These are phyloP conservation scores for Talaromyces sp. DNA, from an alignment of 2,329 filamentous ascomycete species.

Conservation along the genomic window DNA sequence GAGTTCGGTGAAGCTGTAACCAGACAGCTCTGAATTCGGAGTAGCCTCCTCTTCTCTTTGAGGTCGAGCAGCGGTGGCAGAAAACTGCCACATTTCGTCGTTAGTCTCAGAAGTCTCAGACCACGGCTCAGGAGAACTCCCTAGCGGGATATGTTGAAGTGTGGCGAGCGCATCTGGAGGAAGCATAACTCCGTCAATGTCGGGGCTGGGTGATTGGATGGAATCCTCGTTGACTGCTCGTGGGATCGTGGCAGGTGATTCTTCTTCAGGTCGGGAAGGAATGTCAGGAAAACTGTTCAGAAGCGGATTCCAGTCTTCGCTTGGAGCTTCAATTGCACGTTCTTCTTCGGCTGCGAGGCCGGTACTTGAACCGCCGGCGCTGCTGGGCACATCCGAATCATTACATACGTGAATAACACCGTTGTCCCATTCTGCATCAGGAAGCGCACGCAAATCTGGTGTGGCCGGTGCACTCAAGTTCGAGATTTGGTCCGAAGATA, in stretches of 20 bases:
- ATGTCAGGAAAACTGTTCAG: slow-evolving; percentile 37
- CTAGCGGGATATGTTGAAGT: slow-evolving; percentile 65
- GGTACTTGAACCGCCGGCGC: slow-evolving; percentile 19
- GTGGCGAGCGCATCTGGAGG: slow-evolving; percentile 77
- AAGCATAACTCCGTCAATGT: slow-evolving; percentile 59
- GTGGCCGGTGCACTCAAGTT: slow-evolving; percentile 79
- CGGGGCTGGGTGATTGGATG: slow-evolving; percentile 14
- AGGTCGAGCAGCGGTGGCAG: slow-evolving; percentile 42
- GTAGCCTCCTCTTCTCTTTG: slow-evolving; percentile 41
- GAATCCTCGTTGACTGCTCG: slow-evolving; percentile 15
- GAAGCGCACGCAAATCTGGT: slow-evolving; percentile 60
- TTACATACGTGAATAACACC: slow-evolving; percentile 29
- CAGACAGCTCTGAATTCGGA: slow-evolving; percentile 53
- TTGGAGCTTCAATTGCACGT: slow-evolving; percentile 33
- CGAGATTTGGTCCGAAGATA: slow-evolving; percentile 82
- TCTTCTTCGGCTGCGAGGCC: slow-evolving; percentile 27
- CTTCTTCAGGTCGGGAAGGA: slow-evolving; percentile 22
- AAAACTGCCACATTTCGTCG: slow-evolving; percentile 60
- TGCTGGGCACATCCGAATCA: slow-evolving; percentile 26
- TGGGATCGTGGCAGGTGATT: slow-evolving; percentile 18
- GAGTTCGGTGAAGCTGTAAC: slow-evolving; percentile 70
- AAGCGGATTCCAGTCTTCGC: slow-evolving; percentile 57
- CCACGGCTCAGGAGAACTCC: slow-evolving; percentile 35
- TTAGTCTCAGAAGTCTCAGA: slow-evolving; percentile 43
- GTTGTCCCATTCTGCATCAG: slow-evolving; percentile 58